phyloP scores from a whole-genome alignment of 495 filamentous ascomycete species.

The Neurospora sp. region DNA sequence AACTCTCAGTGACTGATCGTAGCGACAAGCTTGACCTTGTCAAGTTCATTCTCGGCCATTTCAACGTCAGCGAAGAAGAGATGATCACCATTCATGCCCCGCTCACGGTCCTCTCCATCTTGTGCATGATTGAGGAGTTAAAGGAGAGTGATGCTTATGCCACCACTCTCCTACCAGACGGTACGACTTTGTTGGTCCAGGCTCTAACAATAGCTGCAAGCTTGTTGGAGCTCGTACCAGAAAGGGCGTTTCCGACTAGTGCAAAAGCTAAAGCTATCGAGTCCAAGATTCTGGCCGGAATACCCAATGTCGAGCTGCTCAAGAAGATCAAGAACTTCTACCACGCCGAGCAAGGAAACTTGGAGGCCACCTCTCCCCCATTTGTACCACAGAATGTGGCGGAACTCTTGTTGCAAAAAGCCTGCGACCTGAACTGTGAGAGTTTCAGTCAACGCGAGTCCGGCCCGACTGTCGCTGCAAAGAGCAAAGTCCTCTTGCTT shows the following conservation, averaged over 20 bases:
- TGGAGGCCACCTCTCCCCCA: slow-evolving; percentile 42
- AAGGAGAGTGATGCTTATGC: slow-evolving; percentile 14
- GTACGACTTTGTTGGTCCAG: slow-evolving; percentile 17
- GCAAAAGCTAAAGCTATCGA: slow-evolving; percentile 16
- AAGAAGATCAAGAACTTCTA: slow-evolving; percentile 59
- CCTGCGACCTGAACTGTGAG: slow-evolving; percentile 42
- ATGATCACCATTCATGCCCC: slow-evolving; percentile 85
- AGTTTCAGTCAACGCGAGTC: slow-evolving; percentile 28
- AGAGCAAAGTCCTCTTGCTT: slow-evolving; percentile 44
- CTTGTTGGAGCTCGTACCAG: slow-evolving; percentile 57
- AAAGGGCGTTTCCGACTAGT: slow-evolving; percentile 51
- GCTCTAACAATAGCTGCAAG: slow-evolving; percentile 44
- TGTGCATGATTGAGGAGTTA: slow-evolving; percentile 49
- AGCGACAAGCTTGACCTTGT: slow-evolving; percentile 58
- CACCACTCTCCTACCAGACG: background rate
- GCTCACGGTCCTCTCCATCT: slow-evolving; percentile 54
- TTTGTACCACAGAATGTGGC: slow-evolving; percentile 47
- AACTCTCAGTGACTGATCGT: slow-evolving; percentile 30
- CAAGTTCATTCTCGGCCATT: slow-evolving; percentile 72
- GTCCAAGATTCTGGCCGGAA: slow-evolving; percentile 19
- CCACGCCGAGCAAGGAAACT: slow-evolving; percentile 42
- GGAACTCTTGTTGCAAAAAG: slow-evolving; percentile 53
- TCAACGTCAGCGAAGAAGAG: slow-evolving; percentile 93
- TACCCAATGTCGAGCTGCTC: slow-evolving; percentile 42
- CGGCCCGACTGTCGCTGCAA: slow-evolving; percentile 29